phyloP scores from a whole-genome alignment of 805 yeast species.

The Candida koratica region DNA sequence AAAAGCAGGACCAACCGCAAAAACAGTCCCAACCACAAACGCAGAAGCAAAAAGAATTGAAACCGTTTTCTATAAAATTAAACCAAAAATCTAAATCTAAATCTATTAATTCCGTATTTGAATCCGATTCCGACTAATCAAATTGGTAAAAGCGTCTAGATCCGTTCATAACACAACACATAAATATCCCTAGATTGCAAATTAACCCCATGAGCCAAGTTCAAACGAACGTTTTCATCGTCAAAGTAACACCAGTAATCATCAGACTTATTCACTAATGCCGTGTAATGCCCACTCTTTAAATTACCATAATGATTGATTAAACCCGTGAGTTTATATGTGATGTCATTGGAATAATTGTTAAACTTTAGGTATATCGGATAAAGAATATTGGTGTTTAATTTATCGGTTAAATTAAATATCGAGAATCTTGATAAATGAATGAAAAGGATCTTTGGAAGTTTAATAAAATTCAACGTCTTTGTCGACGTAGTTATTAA shows the following conservation, averaged over 20 bases:
- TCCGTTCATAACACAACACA: constrained; percentile 60
- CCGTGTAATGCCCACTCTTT: constrained; percentile 74
- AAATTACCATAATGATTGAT: constrained; percentile 70
- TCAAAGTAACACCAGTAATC: constrained; percentile 74
- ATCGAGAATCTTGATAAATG: constrained; percentile 43
- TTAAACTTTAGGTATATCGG: constrained; percentile 52
- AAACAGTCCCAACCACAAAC: neutral
- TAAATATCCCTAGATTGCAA: constrained; percentile 58
- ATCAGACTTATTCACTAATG: constrained; percentile 51
- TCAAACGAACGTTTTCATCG: constrained; percentile 55
- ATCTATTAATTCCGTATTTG: constrained; percentile 7
- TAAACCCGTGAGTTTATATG: constrained; percentile 56
- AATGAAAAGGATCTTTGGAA: constrained; percentile 37
- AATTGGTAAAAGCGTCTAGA: constrained; percentile 4
- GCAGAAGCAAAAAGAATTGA: neutral
- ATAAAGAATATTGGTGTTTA: constrained; percentile 47
- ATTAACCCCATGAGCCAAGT: constrained; percentile 45
- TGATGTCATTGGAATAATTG: constrained; percentile 27
- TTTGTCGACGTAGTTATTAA: constrained; percentile 22
- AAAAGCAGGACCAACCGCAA: neutral
- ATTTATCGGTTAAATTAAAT: constrained; percentile 52
- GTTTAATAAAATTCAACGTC: constrained; percentile 27
- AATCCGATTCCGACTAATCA: constrained; percentile 5
- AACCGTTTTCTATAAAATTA: constrained; percentile 3
- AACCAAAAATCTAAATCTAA: constrained; percentile 3